Percentiles rank a stretch among this genome's conserved stretches.
Evolutionary conservation across 495 filamentous ascomycete species (phyloP).

Genomic region (Penicillium waksmanii): DNA sequence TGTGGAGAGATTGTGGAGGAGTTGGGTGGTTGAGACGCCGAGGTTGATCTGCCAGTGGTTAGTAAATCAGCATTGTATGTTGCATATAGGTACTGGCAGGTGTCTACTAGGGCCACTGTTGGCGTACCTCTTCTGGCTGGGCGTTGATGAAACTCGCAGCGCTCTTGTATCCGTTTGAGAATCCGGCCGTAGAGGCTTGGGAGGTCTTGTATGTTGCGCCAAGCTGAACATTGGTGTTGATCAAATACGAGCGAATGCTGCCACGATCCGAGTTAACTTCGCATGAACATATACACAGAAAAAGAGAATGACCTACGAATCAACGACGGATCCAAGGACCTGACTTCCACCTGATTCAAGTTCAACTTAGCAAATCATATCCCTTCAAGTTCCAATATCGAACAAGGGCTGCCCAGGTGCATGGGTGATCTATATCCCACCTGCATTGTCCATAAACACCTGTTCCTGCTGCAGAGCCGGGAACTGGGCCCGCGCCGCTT

Average conservation of each 20-base stretch:
- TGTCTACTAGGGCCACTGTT: background rate
- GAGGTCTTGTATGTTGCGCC: slow-evolving; percentile 65
- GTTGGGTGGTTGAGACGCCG: slow-evolving; percentile 71
- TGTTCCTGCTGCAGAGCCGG: slow-evolving; percentile 67
- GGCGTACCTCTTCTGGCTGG: slow-evolving; percentile 60
- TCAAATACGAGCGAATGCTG: slow-evolving; percentile 67
- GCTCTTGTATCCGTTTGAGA: slow-evolving; percentile 57
- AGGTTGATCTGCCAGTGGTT: slow-evolving; percentile 38
- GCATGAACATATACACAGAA: background rate
- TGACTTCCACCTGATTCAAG: slow-evolving; percentile 64
- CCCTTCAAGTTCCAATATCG: background rate
- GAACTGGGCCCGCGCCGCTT: slow-evolving; percentile 61
- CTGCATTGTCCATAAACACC: slow-evolving; percentile 74
- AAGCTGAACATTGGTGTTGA: slow-evolving; percentile 71
- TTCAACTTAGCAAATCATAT: background rate
- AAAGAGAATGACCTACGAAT: slow-evolving; percentile 49
- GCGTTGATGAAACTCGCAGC: slow-evolving; percentile 73
- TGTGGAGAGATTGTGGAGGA: slow-evolving; percentile 69
- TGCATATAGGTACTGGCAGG: too few species aligned
- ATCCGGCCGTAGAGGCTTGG: slow-evolving; percentile 56
- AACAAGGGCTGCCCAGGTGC: background rate
- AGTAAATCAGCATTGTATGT: background rate
- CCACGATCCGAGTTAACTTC: background rate
- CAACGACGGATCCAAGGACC: slow-evolving; percentile 62
- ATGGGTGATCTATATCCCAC: slow-evolving; percentile 13